Conservation (phyloP, 768 basidiomycete genomes). For the Naematelia aurantialba region DNA sequence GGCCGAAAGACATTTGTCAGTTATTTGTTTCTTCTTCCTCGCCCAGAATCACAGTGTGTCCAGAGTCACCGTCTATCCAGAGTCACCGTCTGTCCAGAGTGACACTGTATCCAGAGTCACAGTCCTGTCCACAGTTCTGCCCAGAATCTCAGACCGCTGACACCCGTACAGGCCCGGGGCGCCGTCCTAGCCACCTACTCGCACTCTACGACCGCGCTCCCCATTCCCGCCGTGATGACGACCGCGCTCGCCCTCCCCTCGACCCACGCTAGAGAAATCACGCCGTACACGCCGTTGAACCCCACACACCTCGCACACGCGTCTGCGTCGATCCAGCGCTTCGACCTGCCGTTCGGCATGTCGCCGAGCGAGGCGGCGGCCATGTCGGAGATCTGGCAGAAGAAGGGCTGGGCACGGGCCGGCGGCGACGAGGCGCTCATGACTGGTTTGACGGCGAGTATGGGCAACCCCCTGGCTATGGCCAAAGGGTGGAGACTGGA, state of each 20-base stretch:
- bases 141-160: background rate
- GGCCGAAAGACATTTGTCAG: constrained; percentile 67
- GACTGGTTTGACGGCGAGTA: constrained; percentile 70
- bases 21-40: constrained; percentile 19
- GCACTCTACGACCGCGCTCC: constrained; percentile 60
- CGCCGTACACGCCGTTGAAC: constrained; percentile 61
- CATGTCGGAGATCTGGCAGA: constrained; percentile 69
- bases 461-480: constrained; percentile 75
- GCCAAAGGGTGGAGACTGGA: constrained; percentile 48
- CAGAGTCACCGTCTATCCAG: background rate
- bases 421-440: constrained; percentile 69
- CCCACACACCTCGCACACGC: constrained; percentile 56
- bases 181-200: constrained; percentile 70
- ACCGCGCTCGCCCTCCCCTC: constrained; percentile 59
- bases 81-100: background rate
- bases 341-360: constrained; percentile 61
- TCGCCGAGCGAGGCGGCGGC: constrained; percentile 66
- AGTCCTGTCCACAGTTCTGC: background rate
- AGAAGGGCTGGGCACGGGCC: constrained; percentile 58
- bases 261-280: constrained; percentile 49
- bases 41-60: background rate
- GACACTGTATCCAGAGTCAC: background rate
- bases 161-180: constrained; percentile 59
- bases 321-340: constrained; percentile 55
- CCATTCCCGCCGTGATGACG: constrained; percentile 61